A percentile compares a stretch with the other conserved stretches of the same genome.
phyloP scores from a whole-genome alignment of 805 yeast genomes.

The Priceomyces melissophilus region DNA sequence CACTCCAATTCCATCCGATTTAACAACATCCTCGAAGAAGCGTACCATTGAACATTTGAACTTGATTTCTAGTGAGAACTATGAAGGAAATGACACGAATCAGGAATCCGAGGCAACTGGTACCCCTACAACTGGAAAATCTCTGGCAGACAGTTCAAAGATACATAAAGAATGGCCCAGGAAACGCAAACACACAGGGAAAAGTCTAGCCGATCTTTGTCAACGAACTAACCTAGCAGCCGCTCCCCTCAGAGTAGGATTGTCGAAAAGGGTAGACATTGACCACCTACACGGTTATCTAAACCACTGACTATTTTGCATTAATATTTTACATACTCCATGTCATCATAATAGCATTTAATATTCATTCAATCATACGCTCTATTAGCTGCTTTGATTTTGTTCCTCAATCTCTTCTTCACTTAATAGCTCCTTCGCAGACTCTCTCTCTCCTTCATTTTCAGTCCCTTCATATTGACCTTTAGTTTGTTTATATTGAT shows the following conservation, averaged over 20 bases:
- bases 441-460: constrained; percentile 20
- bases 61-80: too few species aligned
- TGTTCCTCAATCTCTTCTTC: constrained; percentile 45
- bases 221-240: constrained; percentile 10
- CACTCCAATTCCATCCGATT: too few species aligned
- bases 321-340: neutral
- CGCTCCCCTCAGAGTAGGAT: constrained; percentile 20
- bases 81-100: too few species aligned
- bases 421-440: constrained; percentile 48
- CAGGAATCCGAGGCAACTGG: too few species aligned
- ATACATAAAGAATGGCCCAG: neutral
- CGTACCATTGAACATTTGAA: too few species aligned
- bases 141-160: neutral
- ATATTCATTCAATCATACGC: too few species aligned
- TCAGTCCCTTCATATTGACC: constrained; percentile 2
- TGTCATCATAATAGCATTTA: neutral
- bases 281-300: constrained; percentile 22
- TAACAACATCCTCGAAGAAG: too few species aligned
- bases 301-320: constrained; percentile 3
- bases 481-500: constrained; percentile 16
- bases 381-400: too few species aligned
- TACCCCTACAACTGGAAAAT: too few species aligned
- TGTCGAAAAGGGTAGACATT: constrained; percentile 19
- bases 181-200: constrained; percentile 1
- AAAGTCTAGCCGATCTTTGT: constrained; percentile 14